These are phyloP conservation scores for Thuja plicata DNA, from an alignment of 83 land plant species.

Conservation along the genomic window DNA sequence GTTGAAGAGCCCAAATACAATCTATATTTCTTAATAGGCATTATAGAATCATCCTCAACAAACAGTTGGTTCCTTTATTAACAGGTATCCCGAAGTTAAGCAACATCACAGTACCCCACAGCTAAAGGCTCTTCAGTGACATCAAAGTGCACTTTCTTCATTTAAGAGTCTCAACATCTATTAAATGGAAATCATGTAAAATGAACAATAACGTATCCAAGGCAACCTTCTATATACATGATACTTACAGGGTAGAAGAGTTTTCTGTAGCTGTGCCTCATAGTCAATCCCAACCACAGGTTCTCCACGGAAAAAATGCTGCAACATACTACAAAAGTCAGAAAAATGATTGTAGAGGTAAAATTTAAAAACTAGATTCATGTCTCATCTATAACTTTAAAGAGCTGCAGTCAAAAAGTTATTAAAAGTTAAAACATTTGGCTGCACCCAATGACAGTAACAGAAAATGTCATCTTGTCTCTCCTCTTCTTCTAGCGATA, in stretches of 20 bases:
- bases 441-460: not conserved
- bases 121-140: not conserved
- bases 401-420: not conserved
- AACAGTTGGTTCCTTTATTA: not conserved
- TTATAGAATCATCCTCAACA: not conserved
- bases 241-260: constrained; percentile 87
- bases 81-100: not conserved
- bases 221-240: not conserved
- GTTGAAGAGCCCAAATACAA: not conserved
- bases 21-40: not conserved
- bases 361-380: not conserved
- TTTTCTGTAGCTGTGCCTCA: constrained; percentile 94
- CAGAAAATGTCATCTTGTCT: not conserved
- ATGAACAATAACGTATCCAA: not conserved
- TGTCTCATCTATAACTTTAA: not conserved
- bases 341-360: not conserved
- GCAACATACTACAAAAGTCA: constrained; percentile 19
- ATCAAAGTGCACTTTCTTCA: not conserved
- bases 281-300: constrained; percentile 95
- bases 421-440: not conserved
- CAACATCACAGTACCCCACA: not conserved
- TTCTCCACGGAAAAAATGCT: constrained; percentile 91
- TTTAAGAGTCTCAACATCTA: not conserved
- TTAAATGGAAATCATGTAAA: not conserved
- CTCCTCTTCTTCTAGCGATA: not conserved